Evolutionary conservation across 1,284 basidiomycete genomes (phyloP).

Genomic region (Peniophora sp.): DNA sequence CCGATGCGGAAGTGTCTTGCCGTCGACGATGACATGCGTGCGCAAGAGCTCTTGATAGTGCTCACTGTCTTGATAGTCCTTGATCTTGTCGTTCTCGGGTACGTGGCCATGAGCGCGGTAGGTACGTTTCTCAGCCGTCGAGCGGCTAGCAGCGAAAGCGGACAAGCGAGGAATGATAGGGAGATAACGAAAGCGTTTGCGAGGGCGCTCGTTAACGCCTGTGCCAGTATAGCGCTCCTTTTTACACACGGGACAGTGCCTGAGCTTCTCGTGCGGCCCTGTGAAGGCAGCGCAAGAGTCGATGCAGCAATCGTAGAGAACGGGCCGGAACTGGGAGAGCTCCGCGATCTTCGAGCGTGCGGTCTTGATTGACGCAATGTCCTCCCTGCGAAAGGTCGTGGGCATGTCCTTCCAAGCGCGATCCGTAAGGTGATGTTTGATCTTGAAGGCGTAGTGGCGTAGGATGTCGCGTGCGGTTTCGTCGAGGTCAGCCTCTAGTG

Average conservation of each 20-base stretch:
- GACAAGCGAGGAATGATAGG: constrained; percentile 13
- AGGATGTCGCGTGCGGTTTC: no score
- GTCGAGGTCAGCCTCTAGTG: no score
- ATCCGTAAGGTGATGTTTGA: no score
- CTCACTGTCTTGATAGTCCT: constrained; percentile 16
- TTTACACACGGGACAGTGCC: background rate
- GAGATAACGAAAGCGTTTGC: constrained; percentile 12
- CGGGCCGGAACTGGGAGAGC: no score
- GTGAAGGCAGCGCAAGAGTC: constrained; percentile 1
- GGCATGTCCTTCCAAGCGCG: no score
- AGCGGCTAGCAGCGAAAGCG: constrained; percentile 5
- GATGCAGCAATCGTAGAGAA: no score
- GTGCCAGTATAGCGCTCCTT: background rate
- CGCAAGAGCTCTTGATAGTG: constrained; percentile 10
- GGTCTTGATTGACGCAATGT: no score
- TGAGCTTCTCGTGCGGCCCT: background rate
- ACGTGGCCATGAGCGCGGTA: constrained; percentile 14
- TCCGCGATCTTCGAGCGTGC: no score
- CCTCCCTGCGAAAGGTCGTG: no score
- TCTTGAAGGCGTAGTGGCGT: no score
- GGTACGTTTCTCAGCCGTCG: constrained; percentile 10
- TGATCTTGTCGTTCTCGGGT: constrained; percentile 8
- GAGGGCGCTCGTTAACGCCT: background rate
- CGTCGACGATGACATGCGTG: constrained; percentile 11
- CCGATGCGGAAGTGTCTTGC: constrained; percentile 9